Evolutionary conservation across 208 protist genomes (phyloP), one percentile per base, ranked within the genome.

Genomic region (Plasmodiophora brassicae): DNA sequence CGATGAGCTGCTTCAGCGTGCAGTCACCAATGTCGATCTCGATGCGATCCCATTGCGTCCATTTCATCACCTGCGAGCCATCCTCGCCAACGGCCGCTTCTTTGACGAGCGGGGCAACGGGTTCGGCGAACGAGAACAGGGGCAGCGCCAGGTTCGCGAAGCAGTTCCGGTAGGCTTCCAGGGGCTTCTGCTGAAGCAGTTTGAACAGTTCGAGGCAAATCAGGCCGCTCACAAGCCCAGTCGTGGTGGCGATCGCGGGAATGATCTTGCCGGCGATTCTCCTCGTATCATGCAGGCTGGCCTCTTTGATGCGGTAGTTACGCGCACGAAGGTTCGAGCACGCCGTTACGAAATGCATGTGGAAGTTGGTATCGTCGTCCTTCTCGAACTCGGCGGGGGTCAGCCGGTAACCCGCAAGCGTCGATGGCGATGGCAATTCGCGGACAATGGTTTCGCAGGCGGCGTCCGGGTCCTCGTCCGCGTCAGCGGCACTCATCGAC

Each of bases 231-330:
- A 99, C 96, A 8, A 99, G 71, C 14, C 98, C 96, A 14, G 99
- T 99, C 20, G 98, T 99, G 25, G 99, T 99, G 65, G 99, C 97
- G 94, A 99, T 99, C 0, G 98, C 98, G 35, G 99, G 99, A 89
- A 99, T 99, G 92, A 99, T 99, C 88, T 97, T 98, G 39, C 97
- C 97, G 14, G 97, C 96, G 88, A 90, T 91, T 10, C 78, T 39
- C 85, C 92, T 93, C 32, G 88, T 92, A n/a, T 91, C 50, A 57
- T 89, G 88, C 36, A 44, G 36, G 28, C 78, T 85, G 0, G 85
- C 53, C 43, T 85, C 45, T n/a, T 88, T 28, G 78, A 94, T 93
- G 25, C 87, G 88, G 85, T 94, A 94, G 86, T 94, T 93, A 1
- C 50, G 46, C 1, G 93, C 93, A 32, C 94, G 87, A 38, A 95